phyloP scores from a whole-genome alignment of 371 early-diverging fungal genomes.

The Saksenaea vasiformis region DNA sequence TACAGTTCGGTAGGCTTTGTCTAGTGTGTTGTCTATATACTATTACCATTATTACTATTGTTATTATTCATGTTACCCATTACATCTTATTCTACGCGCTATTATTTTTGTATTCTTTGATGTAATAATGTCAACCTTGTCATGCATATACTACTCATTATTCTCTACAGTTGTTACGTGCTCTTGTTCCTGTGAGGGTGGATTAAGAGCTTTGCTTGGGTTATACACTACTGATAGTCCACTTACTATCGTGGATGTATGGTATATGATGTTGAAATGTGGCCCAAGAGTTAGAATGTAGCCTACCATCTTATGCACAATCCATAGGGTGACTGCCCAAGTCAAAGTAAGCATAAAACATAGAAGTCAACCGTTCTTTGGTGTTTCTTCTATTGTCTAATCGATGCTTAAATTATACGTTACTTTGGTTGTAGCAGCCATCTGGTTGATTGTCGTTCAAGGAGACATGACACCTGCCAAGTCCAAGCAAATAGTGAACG shows the following conservation, averaged over 20 bases:
- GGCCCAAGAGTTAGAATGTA: not conserved
- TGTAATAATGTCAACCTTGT: not conserved
- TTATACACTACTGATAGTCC: not conserved
- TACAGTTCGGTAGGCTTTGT: not conserved
- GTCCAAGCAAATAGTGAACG: not conserved
- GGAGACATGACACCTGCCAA: not conserved
- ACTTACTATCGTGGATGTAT: too few species aligned
- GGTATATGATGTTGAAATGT: not conserved
- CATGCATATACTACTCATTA: not conserved
- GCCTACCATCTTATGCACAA: not conserved
- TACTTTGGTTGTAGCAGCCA: not conserved
- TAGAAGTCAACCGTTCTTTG: not conserved
- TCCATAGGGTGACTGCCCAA: not conserved
- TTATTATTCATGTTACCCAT: not conserved
- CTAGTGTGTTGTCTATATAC: too few species aligned
- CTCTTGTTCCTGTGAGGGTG: not conserved
- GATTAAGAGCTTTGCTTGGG: not conserved
- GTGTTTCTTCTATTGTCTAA: not conserved
- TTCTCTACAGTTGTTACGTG: not conserved
- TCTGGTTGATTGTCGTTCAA: not conserved
- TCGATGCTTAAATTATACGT: not conserved
- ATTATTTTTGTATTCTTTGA: not conserved
- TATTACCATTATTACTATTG: not conserved
- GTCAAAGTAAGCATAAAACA: not conserved
- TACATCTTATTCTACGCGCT: not conserved